A percentile compares a stretch with the other conserved stretches of the same genome.
phyloP scores from a whole-genome alignment of 306 rosid genomes.

The Cucumis hystrix region DNA sequence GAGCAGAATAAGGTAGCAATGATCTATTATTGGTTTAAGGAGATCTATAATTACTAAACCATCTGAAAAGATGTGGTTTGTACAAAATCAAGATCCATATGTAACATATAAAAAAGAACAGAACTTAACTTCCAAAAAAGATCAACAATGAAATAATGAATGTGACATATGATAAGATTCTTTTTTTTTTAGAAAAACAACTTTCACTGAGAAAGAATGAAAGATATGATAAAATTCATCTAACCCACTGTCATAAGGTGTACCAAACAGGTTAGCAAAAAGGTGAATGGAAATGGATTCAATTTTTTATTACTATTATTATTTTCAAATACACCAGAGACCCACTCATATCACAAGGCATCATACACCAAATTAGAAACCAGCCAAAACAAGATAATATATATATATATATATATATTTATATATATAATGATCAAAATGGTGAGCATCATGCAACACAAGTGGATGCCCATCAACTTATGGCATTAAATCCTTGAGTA shows the following conservation, averaged over 20 bases:
- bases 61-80: not conserved
- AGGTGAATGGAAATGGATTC: not conserved
- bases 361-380: not conserved
- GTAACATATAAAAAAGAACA: not conserved
- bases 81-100: not conserved
- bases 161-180: not conserved
- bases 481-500: not conserved
- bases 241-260: not conserved
- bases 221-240: not conserved
- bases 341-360: not conserved
- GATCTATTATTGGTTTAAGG: not conserved
- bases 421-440: not conserved
- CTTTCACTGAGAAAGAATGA: too few species aligned
- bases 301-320: not conserved
- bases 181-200: too few species aligned
- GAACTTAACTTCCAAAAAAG: not conserved
- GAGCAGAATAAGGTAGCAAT: not conserved
- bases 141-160: not conserved
- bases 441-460: not conserved
- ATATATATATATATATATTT: not conserved
- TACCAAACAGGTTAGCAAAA: not conserved
- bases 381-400: not conserved
- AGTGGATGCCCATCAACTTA: not conserved
- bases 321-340: not conserved
- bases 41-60: not conserved